Conservation (phyloP, 768 basidiomycete species). For the Mycena maculata region DNA sequence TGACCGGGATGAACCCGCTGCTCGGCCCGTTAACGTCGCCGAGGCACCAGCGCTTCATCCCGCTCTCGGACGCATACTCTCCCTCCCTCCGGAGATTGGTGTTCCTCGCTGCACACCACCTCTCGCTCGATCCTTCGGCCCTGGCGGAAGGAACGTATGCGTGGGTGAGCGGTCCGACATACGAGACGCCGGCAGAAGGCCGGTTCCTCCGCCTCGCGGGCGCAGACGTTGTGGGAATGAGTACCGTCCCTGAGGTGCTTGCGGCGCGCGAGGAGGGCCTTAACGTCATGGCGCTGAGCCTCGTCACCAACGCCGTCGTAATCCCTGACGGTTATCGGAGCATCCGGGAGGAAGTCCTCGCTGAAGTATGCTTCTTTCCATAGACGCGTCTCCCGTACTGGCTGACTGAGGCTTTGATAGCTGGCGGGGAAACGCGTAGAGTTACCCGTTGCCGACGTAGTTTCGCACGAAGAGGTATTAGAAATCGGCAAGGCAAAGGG, state of each 20-base stretch:
- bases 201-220: conserved; percentile 78
- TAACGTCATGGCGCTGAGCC: conserved; percentile 81
- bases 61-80: conserved; percentile 88
- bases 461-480: conserved; percentile 87
- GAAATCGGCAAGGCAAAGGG: conserved; percentile 73
- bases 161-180: conserved; percentile 92
- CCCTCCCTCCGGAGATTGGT: conserved; percentile 73
- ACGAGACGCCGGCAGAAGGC: conserved; percentile 91
- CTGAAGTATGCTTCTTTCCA: conserved; percentile 65
- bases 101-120: conserved; percentile 76
- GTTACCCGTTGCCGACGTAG: conserved; percentile 55
- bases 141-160: conserved; percentile 88
- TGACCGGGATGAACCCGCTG: conserved; percentile 82
- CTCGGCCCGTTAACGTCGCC: conserved; percentile 75
- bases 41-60: conserved; percentile 79
- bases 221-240: conserved; percentile 95
- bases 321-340: conserved; percentile 74
- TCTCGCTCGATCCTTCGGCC: conserved; percentile 63
- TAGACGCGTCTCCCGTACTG: neutral
- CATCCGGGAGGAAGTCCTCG: conserved; percentile 79
- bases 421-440: conserved; percentile 67
- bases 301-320: conserved; percentile 89
- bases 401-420: conserved; percentile 48
- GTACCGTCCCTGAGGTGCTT: conserved; percentile 90
- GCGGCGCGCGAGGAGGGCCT: conserved; percentile 82